Percentiles rank a stretch among this genome's conserved stretches.
phyloP scores from a whole-genome alignment of 768 basidiomycete genomes.

The Cystoderma amianthinum region DNA sequence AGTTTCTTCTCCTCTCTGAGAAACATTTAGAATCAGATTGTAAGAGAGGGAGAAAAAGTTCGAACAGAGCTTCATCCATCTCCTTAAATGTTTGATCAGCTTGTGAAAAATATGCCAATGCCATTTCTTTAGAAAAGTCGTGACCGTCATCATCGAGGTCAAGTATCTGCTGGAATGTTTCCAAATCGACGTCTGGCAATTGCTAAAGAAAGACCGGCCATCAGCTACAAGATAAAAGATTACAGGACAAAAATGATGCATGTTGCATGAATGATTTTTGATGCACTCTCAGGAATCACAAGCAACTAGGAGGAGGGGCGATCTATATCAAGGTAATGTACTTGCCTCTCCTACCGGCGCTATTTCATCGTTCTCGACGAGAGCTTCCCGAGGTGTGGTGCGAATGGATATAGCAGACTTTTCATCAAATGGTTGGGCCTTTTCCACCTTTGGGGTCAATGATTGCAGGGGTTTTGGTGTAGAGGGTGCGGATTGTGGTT shows the following conservation, averaged over 20 bases:
- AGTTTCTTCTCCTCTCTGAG: conserved; percentile 5
- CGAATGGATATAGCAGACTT: not conserved
- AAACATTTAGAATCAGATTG: not conserved
- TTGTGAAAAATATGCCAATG: conserved; percentile 75
- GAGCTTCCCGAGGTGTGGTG: not conserved
- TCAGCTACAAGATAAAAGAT: too few species aligned
- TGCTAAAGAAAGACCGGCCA: too few species aligned
- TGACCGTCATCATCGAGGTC: conserved; percentile 85
- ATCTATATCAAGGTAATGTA: too few species aligned
- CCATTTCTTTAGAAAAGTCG: conserved; percentile 78
- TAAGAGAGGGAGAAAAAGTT: conserved; percentile 3
- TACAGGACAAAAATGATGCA: too few species aligned
- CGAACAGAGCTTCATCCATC: conserved; percentile 81
- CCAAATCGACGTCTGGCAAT: conserved; percentile 55
- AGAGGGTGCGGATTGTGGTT: conserved; percentile 3
- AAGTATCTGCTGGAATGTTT: conserved; percentile 78
- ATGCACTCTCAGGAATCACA: too few species aligned
- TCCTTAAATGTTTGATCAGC: conserved; percentile 66
- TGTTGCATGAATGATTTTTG: too few species aligned
- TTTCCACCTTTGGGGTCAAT: not conserved
- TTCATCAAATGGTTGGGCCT: conserved; percentile 2
- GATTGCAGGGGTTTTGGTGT: conserved; percentile 6
- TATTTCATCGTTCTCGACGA: too few species aligned
- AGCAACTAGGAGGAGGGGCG: too few species aligned
- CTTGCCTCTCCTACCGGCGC: too few species aligned